These are phyloP conservation scores for Fusarium coicis DNA, from an alignment of 2,329 filamentous ascomycete genomes.

Conservation along the genomic window DNA sequence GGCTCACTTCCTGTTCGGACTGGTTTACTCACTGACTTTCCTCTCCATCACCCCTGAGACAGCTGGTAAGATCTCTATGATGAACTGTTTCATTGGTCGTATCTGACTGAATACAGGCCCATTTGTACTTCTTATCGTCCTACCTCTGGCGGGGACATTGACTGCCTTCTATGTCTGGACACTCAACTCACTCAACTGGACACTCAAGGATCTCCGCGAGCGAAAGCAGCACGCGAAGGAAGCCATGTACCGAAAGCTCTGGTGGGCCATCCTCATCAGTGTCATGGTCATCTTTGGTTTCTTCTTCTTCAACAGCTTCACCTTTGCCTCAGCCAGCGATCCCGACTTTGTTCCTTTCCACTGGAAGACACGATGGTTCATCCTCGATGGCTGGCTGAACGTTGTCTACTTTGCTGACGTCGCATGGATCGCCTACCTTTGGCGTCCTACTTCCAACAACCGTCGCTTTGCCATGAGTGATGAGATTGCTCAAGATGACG, in stretches of 20 bases:
- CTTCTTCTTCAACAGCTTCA: constrained; percentile 98
- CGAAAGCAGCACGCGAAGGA: constrained; percentile 95
- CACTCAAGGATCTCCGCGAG: constrained; percentile 94
- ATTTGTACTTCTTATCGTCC: constrained; percentile 89
- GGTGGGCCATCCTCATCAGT: constrained; percentile 95
- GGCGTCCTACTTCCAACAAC: constrained; percentile 97
- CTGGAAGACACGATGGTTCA: constrained; percentile 98
- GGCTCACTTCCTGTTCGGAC: constrained; percentile 92
- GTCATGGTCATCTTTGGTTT: constrained; percentile 97
- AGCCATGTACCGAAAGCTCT: constrained; percentile 96
- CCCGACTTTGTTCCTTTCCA: constrained; percentile 94
- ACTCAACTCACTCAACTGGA: constrained; percentile 91
- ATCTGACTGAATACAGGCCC: constrained; percentile 66
- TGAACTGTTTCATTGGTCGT: background rate
- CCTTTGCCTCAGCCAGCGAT: constrained; percentile 85
- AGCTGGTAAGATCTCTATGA: constrained; percentile 64
- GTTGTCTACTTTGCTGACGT: constrained; percentile 96
- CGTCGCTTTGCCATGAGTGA: constrained; percentile 98
- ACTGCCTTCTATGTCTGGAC: constrained; percentile 99
- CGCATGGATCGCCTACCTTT: constrained; percentile 91
- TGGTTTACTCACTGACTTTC: constrained; percentile 92
- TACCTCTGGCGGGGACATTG: constrained; percentile 89
- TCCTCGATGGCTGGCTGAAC: constrained; percentile 97
- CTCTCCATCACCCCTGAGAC: constrained; percentile 89
- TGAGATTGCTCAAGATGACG: constrained; percentile 97